A percentile compares a stretch with the other conserved stretches of the same genome.
Evolutionary conservation across 768 basidiomycete genomes (phyloP).

Genomic region (Kwoniella sp.): DNA sequence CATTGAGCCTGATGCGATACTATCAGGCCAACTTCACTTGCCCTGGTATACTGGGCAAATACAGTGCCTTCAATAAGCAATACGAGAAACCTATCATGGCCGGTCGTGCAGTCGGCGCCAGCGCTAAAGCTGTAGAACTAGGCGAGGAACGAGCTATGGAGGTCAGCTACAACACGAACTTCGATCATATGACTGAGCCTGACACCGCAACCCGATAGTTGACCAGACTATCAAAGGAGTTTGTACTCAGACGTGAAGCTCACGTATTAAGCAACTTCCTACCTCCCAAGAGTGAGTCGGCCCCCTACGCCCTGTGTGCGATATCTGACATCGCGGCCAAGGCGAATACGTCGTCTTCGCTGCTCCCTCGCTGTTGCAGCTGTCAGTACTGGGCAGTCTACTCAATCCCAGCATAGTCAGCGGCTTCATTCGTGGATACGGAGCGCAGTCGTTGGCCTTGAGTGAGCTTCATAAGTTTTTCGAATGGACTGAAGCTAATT

Average conservation of each 20-base stretch:
- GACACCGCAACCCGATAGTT: slow-evolving; percentile 54
- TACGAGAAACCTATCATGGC: slow-evolving; percentile 85
- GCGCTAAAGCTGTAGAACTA: slow-evolving; percentile 65
- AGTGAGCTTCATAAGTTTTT: slow-evolving; percentile 19
- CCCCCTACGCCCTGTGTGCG: background rate
- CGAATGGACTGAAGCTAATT: slow-evolving; percentile 1
- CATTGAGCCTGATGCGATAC: background rate
- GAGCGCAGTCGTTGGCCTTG: slow-evolving; percentile 56
- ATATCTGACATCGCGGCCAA: slow-evolving; percentile 47
- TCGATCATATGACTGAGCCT: background rate
- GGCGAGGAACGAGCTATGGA: slow-evolving; percentile 75
- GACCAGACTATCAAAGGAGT: slow-evolving; percentile 69
- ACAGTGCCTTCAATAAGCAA: slow-evolving; percentile 54
- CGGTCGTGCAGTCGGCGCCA: slow-evolving; percentile 72
- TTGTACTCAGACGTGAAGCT: slow-evolving; percentile 84
- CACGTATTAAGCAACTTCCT: slow-evolving; percentile 74
- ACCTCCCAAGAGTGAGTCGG: slow-evolving; percentile 77
- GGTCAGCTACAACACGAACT: slow-evolving; percentile 52
- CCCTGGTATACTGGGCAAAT: slow-evolving; percentile 69
- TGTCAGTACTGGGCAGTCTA: slow-evolving; percentile 70
- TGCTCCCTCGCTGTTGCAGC: slow-evolving; percentile 76
- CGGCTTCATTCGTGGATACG: slow-evolving; percentile 64
- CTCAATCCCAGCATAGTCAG: slow-evolving; percentile 68
- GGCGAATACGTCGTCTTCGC: slow-evolving; percentile 99
- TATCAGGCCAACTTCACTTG: slow-evolving; percentile 84